Base-by-base conservation (phyloP, 2,329 filamentous ascomycete species). In the Grosmannia huntii region DNA sequence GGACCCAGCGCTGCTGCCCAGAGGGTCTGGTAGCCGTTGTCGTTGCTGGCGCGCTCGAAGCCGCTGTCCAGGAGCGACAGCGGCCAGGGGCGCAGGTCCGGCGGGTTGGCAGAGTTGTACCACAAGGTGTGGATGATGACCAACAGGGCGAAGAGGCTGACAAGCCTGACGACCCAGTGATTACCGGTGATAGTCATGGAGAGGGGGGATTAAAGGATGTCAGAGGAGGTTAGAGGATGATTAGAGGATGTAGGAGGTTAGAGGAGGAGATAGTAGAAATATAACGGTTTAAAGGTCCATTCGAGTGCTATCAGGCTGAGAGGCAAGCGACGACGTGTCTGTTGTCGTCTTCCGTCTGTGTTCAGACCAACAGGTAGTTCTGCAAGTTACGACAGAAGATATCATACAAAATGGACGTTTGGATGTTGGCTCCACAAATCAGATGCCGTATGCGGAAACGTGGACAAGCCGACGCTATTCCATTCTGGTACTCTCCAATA, bases 91-190 rank as follows among this genome's bases (percentile, higher is more conserved):
- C 53, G 53, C 16, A 21, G 25, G 11, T 12, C 31, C 9, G 6
- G 31, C 31, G 4, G 6, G 27, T 0, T 7, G 44, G 25, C 12
- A 9, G 56, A 54, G 6, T 56, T 27, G 11, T 28, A 21, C n/a
- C 19, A 36, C 5, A 62, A 25, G 27, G 60, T 19, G 33, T 59
- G 51, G 36, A 58, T 25, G 25, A 48, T 53, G 28, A 63, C 53
- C 2, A 60, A 9, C 53, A 62, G 21, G 19, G 36, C 57, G 50
- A 61, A 16, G 19, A 36, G 48, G 49, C 31, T 31, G 56, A 61
- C 58, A 27, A 59, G 12, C 49, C 57, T 57, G 14, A 48, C 54
- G 10, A 53, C 58, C 59, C 60, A 63, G 21, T 38, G 57, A 51
- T 36, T 52, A 6, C 23, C 36, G 4, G 53, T 9, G 21, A 57